Evolutionary conservation across 805 yeast genomes (phyloP), one percentile per base, ranked within the genome.

Genomic region (Lachancea sp.): DNA sequence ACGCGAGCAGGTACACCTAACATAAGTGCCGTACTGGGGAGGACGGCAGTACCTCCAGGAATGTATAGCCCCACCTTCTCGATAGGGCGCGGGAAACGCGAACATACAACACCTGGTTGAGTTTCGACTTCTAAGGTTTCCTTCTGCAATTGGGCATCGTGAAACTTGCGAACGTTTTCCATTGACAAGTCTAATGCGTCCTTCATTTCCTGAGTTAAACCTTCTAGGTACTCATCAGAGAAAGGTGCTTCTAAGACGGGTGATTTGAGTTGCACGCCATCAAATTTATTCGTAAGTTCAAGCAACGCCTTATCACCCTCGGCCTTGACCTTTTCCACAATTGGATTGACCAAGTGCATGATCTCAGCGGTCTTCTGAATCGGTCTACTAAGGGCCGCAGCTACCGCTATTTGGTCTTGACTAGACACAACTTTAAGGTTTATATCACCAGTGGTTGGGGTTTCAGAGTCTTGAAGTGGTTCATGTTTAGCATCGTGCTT

Each of bases 11-110:
- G 99, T 38, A 92, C 96, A 56, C 98, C 97, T 53, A 92, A 74
- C 97, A 92, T 92, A 65, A 92, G 74, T 4, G 97, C 94, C 11
- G 99, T 92, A 15, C 97, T 90, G 30, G 99, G 99, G 49, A 92
- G 74, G 24, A 92, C 90, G 3, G 99, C 99, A 32, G 97, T 88
- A 52, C 99, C 99, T 54, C 99, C 99, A 40, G 99, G 99, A 45
- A 92, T 85, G 59, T 92, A 92, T 45, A 94, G 74, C 45, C 98
- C 99, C 40, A 92, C 98, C 45, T 77, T 80, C 56, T 87, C 95
- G 51, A 92, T 88, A 5, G 98, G 92, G 56, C 96, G 79, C 12
- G 97, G 84, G 63, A 92, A 92, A 55, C 99, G 78, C 15, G 95
- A 85, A 68, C 98, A 92, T 39, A 74, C 66, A 19, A 92, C 97